phyloP scores from a whole-genome alignment of 148 eudicot species.

The Oxyria digyna region DNA sequence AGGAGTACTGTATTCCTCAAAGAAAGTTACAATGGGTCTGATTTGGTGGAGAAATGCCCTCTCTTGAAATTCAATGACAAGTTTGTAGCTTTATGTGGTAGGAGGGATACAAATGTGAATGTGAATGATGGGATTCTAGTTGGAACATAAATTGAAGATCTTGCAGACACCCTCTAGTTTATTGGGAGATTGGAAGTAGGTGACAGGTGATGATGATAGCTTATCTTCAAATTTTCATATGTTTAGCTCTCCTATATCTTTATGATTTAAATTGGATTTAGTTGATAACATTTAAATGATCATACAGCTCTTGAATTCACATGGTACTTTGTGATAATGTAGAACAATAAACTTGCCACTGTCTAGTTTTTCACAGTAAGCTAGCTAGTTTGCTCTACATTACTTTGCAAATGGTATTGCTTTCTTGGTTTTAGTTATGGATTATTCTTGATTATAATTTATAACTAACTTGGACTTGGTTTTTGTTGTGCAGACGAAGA shows the following conservation, averaged over 20 bases:
- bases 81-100: slow-evolving; percentile 60
- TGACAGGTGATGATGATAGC: background rate
- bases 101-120: slow-evolving; percentile 30
- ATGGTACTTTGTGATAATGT: background rate
- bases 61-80: slow-evolving; percentile 56
- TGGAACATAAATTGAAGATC: background rate
- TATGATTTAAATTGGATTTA: background rate
- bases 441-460: background rate
- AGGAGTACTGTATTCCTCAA: slow-evolving; percentile 76
- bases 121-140: background rate
- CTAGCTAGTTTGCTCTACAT: background rate
- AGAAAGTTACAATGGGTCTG: slow-evolving; percentile 80
- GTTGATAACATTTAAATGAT: background rate
- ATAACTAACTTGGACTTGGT: background rate
- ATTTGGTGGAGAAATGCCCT: slow-evolving; percentile 62
- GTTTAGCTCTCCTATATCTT: background rate
- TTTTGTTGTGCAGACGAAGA: background rate
- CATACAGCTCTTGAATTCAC: background rate
- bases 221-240: background rate
- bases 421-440: background rate
- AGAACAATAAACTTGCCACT: background rate
- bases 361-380: background rate
- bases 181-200: background rate
- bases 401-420: background rate
- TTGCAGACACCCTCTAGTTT: background rate